Percentiles rank a stretch among this genome's conserved stretches.
phyloP scores from a whole-genome alignment of 441 rosid species.

The Isatis lusitanica region DNA sequence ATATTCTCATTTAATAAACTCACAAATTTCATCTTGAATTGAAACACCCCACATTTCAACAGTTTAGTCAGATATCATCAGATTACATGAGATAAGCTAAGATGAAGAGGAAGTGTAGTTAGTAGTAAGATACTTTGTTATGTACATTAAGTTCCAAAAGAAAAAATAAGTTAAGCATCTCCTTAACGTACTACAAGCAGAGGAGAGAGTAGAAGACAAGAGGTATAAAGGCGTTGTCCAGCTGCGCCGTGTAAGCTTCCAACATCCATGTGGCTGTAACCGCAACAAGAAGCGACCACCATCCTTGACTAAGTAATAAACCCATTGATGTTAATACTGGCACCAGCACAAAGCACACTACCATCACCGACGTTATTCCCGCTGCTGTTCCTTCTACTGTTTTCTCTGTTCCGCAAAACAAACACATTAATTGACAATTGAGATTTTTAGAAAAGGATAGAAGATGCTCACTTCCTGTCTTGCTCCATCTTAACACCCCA shows the following conservation, averaged over 20 bases:
- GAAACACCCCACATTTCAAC: neutral
- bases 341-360: conserved; percentile 73
- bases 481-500: conserved; percentile 95
- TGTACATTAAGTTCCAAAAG: conserved; percentile 10
- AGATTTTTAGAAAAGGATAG: neutral
- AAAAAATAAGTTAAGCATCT: neutral
- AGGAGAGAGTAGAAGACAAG: conserved; percentile 94
- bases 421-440: neutral
- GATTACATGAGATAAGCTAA: neutral
- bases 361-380: conserved; percentile 85
- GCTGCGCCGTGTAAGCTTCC: conserved; percentile 96
- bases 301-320: conserved; percentile 52
- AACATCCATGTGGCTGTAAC: conserved; percentile 77
- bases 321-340: conserved; percentile 89
- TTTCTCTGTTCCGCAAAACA: conserved; percentile 59
- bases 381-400: conserved; percentile 99
- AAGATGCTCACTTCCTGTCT: conserved; percentile 71
- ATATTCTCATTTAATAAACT: neutral
- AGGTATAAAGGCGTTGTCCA: conserved; percentile 94
- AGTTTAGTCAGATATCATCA: neutral
- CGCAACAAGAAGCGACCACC: conserved; percentile 78
- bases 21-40: neutral
- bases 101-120: neutral
- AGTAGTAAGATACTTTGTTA: neutral
- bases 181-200: conserved; percentile 48